phyloP scores from a whole-genome alignment of 768 basidiomycete species.

The Stropharia rugosoannulata region DNA sequence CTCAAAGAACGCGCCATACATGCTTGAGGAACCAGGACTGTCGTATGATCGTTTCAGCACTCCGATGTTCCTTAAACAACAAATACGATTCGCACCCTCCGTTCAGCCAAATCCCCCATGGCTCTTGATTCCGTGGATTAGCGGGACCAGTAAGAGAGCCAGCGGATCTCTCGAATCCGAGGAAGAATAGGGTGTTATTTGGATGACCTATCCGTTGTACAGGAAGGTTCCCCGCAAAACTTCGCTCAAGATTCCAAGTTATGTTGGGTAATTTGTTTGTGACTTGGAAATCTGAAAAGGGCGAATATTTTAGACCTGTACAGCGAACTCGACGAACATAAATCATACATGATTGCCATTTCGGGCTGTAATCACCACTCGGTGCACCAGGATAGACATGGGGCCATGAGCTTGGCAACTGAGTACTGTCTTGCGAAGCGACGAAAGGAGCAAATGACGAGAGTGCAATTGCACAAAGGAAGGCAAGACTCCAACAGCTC shows the following conservation, averaged over 20 bases:
- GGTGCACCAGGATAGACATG: slow-evolving; percentile 48
- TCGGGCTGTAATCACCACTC: slow-evolving; percentile 45
- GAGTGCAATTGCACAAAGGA: slow-evolving; percentile 19
- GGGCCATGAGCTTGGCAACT: slow-evolving; percentile 44
- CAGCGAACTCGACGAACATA: not conserved
- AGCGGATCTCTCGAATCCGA: slow-evolving; percentile 54
- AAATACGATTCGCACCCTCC: slow-evolving; percentile 50
- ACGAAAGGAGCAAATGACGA: slow-evolving; percentile 19
- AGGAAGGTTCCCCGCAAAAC: slow-evolving; percentile 63
- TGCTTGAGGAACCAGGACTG: slow-evolving; percentile 70
- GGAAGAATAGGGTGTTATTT: slow-evolving; percentile 67
- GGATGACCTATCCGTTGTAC: slow-evolving; percentile 60
- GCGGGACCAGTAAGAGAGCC: slow-evolving; percentile 52
- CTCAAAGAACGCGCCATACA: slow-evolving; percentile 64
- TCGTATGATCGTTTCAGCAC: not conserved
- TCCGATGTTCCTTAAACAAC: not conserved
- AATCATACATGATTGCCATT: slow-evolving; percentile 62
- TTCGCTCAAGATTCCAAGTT: slow-evolving; percentile 50
- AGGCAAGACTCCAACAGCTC: slow-evolving; percentile 15
- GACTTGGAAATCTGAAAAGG: slow-evolving; percentile 54
- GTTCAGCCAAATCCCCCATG: slow-evolving; percentile 77
- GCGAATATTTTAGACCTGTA: not conserved
- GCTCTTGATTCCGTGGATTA: slow-evolving; percentile 35
- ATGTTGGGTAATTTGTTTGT: slow-evolving; percentile 57
- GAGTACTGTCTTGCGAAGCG: slow-evolving; percentile 21